Conservation (phyloP, 148 eudicot species). For the Camellia lanceoleosa region DNA sequence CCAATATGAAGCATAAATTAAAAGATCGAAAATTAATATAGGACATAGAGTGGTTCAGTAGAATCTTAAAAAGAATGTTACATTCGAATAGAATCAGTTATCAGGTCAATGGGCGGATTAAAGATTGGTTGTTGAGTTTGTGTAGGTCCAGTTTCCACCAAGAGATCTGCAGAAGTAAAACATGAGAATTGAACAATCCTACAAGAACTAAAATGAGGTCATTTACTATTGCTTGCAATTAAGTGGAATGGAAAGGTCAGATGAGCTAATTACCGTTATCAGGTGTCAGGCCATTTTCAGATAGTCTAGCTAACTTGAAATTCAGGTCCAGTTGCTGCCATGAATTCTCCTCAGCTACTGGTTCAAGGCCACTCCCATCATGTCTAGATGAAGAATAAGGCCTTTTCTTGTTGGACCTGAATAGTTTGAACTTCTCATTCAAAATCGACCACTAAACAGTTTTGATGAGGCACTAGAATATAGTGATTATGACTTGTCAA, state of each 20-base stretch:
- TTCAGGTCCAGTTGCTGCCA: slow-evolving; percentile 43
- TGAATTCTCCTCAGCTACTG: slow-evolving; percentile 66
- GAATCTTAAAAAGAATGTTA: slow-evolving; percentile 17
- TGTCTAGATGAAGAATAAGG: slow-evolving; percentile 49
- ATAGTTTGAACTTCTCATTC: slow-evolving; percentile 8
- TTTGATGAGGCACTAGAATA: neutral
- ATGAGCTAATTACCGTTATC: slow-evolving; percentile 52
- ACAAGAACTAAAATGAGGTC: neutral
- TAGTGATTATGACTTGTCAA: neutral
- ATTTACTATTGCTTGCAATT: neutral
- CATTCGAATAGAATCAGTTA: slow-evolving; percentile 62
- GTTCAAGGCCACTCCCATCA: slow-evolving; percentile 52
- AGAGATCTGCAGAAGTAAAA: slow-evolving; percentile 44
- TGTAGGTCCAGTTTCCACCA: slow-evolving; percentile 82
- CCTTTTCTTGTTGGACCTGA: slow-evolving; percentile 67
- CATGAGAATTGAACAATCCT: neutral
- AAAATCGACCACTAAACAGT: neutral
- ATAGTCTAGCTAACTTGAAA: slow-evolving; percentile 47
- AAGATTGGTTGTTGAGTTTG: slow-evolving; percentile 59
- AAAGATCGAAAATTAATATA: neutral
- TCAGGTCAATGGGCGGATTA: slow-evolving; percentile 59
- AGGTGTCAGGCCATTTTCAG: slow-evolving; percentile 45
- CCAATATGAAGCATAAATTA: neutral
- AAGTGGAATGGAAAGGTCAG: neutral
- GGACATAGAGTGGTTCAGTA: neutral